These are phyloP conservation scores for Diaporthe ilicicola DNA, from an alignment of 2,329 filamentous ascomycete species.

Conservation along the genomic window DNA sequence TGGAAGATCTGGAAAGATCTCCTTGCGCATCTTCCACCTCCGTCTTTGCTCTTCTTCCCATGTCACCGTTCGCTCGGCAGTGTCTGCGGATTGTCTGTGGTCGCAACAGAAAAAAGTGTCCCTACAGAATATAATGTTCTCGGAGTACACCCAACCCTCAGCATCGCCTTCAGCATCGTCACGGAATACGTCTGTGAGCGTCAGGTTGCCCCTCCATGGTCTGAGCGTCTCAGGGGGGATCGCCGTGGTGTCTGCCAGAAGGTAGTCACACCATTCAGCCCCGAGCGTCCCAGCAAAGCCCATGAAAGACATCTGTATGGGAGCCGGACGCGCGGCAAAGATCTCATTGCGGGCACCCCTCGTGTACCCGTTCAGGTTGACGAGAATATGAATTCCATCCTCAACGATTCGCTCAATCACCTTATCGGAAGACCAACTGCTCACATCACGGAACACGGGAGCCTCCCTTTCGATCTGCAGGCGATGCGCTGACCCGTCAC, in stretches of 20 bases:
- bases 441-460: constrained; percentile 89
- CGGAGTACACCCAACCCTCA: constrained; percentile 92
- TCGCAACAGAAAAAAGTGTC: constrained; percentile 99
- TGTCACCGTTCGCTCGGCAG: constrained; percentile 69
- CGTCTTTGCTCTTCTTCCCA: constrained; percentile 87
- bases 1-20: constrained; percentile 83
- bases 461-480: constrained; percentile 93
- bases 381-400: constrained; percentile 91
- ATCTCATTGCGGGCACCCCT: constrained; percentile 96
- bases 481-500: constrained; percentile 88
- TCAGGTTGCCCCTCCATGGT: constrained; percentile 78
- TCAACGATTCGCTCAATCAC: constrained; percentile 85
- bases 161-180: constrained; percentile 73
- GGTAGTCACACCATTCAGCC: constrained; percentile 98
- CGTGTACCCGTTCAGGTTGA: constrained; percentile 99
- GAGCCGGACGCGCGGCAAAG: constrained; percentile 92
- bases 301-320: constrained; percentile 99
- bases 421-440: constrained; percentile 83
- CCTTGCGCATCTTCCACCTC: constrained; percentile 92
- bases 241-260: constrained; percentile 88
- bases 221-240: constrained; percentile 84
- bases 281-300: constrained; percentile 96
- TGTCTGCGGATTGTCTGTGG: constrained; percentile 88
- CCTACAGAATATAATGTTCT: constrained; percentile 94
- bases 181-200: constrained; percentile 73